These are phyloP conservation scores for Talaromyces sp. DNA, from an alignment of 2,329 filamentous ascomycete species.

Conservation along the genomic window DNA sequence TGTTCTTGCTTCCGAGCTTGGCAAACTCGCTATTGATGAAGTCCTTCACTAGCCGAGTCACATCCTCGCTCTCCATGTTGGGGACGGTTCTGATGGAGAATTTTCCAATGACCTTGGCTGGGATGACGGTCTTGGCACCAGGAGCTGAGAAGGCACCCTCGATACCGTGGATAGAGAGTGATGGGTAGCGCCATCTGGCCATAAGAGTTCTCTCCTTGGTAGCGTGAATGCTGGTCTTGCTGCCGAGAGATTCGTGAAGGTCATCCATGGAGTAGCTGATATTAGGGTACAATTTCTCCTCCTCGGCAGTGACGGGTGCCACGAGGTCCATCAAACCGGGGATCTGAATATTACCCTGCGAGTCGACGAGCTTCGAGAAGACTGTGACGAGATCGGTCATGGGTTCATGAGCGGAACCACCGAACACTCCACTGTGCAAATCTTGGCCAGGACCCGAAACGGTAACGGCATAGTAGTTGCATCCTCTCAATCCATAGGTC, in stretches of 20 bases:
- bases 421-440: conserved; percentile 94
- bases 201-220: conserved; percentile 92
- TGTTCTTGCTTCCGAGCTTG: conserved; percentile 90
- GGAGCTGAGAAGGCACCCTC: conserved; percentile 92
- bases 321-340: conserved; percentile 94
- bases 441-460: conserved; percentile 89
- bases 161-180: conserved; percentile 87
- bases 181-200: conserved; percentile 93
- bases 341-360: conserved; percentile 87
- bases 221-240: conserved; percentile 77
- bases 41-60: conserved; percentile 79
- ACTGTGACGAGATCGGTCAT: conserved; percentile 93
- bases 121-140: conserved; percentile 97
- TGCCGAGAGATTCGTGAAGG: conserved; percentile 85
- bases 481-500: conserved; percentile 93
- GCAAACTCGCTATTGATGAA: conserved; percentile 81
- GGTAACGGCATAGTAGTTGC: conserved; percentile 95
- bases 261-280: conserved; percentile 98
- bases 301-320: conserved; percentile 78
- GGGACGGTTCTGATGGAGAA: conserved; percentile 98
- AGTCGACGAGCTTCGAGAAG: conserved; percentile 79
- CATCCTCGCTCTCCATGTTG: conserved; percentile 90
- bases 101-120: conserved; percentile 95
- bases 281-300: conserved; percentile 78
- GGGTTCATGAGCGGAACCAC: conserved; percentile 92